Evolutionary conservation across 139 green algal genomes (phyloP), one percentile per base, ranked within the genome.

Genomic region (Micromonas commoda): DNA sequence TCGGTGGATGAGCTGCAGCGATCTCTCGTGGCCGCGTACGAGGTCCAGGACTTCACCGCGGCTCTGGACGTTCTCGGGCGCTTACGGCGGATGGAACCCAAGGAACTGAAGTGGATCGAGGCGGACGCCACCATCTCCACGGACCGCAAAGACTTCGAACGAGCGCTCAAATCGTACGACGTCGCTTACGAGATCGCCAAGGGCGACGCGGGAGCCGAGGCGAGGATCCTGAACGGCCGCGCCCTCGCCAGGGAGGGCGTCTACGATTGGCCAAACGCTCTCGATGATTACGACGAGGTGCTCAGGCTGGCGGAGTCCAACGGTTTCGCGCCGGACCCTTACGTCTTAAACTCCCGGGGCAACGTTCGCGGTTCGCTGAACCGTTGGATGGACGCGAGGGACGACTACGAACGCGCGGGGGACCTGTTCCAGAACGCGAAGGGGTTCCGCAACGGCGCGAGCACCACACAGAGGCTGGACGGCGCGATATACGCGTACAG

Each of bases 391-490:
- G 66, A 35, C 6, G 66, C 66, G 13, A 73, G 28, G 66, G 66
- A 73, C 1, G 66, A 73, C 33, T 73, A 73, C 2, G 31, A 51
- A 21, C 34, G 29, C 4, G 29, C 66, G 24, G 32, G 23, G 2
- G 31, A 13, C 9, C 9, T 51, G 66, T 73, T 73, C 33, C 66
- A 73, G 53, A 24, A 20, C 1, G 66, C 66, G 31, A 73, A 51
- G 1, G 66, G 66, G 9, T 53, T 73, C 66, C n/a, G 31, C n/a
- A 51, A 66, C 51, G 71, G 71, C 1, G 26, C 9, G 6, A 66
- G 26, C 9, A 77, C 71, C 3, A 77, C 51, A 24, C 51, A 77
- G 39, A 77, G 52, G 39, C 29, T 77, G n/a, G 71, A 77, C 31
- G 71, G 37, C 1, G 51, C 71, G 13, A 77, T 77, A 20, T 77